Evolutionary conservation across 306 rosid genomes (phyloP).

Genomic region (Hylodesmum podocarpum): DNA sequence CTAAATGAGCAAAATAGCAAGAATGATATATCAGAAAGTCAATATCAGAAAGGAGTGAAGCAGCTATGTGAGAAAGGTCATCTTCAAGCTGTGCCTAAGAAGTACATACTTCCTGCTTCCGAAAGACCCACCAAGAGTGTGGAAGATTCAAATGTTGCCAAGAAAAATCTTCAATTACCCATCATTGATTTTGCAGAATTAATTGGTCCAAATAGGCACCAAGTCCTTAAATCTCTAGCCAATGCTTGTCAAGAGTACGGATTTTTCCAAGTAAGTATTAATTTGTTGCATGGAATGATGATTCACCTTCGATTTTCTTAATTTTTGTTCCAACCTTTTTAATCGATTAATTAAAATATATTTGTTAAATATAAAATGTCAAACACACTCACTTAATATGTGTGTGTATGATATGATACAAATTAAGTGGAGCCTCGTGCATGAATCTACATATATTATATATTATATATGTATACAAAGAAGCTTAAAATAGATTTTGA

Average conservation of each 20-base stretch:
- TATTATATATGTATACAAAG: background rate
- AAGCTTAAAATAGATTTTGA: background rate
- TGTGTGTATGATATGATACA: background rate
- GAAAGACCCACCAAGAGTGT: conserved; percentile 54
- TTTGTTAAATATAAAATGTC: background rate
- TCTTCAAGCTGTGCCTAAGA: conserved; percentile 55
- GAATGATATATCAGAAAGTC: conserved; percentile 21
- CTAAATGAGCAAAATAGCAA: conserved; percentile 11
- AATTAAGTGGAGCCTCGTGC: background rate
- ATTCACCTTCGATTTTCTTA: background rate
- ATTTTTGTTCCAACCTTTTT: background rate
- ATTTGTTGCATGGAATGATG: background rate
- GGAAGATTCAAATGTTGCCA: background rate
- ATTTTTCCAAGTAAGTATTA: conserved; percentile 69
- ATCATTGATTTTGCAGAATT: conserved; percentile 69
- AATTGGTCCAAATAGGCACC: conserved; percentile 57
- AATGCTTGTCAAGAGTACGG: conserved; percentile 73
- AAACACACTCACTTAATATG: background rate
- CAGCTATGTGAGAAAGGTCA: conserved; percentile 57
- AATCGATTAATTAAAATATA: background rate
- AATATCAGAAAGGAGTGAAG: conserved; percentile 75
- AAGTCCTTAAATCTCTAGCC: conserved; percentile 52
- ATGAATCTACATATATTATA: background rate
- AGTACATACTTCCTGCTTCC: conserved; percentile 59
- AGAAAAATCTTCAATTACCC: conserved; percentile 55